phyloP scores from a whole-genome alignment of 2,329 filamentous ascomycete species.

The Talaromyces piceae region DNA sequence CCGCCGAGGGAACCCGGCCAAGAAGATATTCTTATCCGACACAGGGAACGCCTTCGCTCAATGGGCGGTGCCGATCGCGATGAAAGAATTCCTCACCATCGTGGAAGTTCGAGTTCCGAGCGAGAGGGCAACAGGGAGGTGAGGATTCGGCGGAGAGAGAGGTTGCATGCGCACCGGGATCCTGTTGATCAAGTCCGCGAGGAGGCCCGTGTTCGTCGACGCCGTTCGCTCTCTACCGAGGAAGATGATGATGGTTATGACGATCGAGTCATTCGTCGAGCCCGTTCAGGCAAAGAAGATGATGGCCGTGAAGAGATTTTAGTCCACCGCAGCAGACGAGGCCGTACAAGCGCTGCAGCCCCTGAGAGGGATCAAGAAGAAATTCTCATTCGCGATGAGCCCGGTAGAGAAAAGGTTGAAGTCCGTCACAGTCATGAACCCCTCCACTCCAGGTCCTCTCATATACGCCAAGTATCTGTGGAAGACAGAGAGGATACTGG shows the following conservation, averaged over 20 bases:
- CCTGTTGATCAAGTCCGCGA: background rate
- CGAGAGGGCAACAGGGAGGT: constrained; percentile 7
- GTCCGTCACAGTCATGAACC: constrained; percentile 7
- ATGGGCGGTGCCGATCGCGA: constrained; percentile 3
- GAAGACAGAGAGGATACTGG: constrained; percentile 18
- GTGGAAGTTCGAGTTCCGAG: constrained; percentile 2
- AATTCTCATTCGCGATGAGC: background rate
- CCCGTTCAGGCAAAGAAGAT: background rate
- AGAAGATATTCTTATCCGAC: constrained; percentile 6
- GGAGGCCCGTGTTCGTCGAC: constrained; percentile 5
- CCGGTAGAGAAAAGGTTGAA: constrained; percentile 3
- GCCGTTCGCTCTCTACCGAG: background rate
- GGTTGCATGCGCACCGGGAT: background rate
- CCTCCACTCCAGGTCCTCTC: background rate
- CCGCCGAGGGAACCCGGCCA: constrained; percentile 1
- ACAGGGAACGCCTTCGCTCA: background rate
- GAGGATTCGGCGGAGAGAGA: constrained; percentile 4
- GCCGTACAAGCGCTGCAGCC: background rate
- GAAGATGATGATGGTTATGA: constrained; percentile 7
- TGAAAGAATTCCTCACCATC: constrained; percentile 3
- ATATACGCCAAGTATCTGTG: background rate
- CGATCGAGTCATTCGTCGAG: constrained; percentile 1
- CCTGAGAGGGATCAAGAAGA: constrained; percentile 5
- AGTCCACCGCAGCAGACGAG: constrained; percentile 1
- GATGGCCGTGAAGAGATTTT: constrained; percentile 6